phyloP scores from a whole-genome alignment of 495 filamentous ascomycete species.

The Penicillium samsonianum region DNA sequence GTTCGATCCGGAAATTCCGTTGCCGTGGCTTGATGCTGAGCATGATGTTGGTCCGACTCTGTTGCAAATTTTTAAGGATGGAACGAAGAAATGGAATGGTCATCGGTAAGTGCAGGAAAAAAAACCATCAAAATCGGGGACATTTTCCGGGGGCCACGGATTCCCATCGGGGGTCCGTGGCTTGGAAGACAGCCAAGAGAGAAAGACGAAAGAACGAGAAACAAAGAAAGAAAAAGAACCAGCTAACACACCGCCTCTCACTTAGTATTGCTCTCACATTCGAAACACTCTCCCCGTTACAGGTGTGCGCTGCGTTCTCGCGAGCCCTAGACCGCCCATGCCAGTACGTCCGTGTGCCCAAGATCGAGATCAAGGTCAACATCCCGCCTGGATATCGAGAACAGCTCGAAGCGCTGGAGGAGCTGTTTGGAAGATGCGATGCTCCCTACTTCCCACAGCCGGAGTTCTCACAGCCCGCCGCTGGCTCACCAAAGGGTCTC shows the following conservation, averaged over 20 bases:
- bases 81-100: conserved; percentile 77
- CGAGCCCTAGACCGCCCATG: conserved; percentile 76
- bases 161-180: neutral
- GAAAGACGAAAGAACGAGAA: neutral
- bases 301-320: conserved; percentile 79
- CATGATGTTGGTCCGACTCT: conserved; percentile 96
- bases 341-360: conserved; percentile 68
- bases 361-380: conserved; percentile 79
- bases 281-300: conserved; percentile 78
- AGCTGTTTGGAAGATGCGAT: conserved; percentile 59
- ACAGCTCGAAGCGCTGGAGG: conserved; percentile 73
- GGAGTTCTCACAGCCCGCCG: conserved; percentile 49
- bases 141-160: neutral
- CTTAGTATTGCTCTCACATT: conserved; percentile 86
- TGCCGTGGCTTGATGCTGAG: conserved; percentile 98
- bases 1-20: conserved; percentile 80
- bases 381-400: conserved; percentile 87
- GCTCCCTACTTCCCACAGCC: conserved; percentile 67
- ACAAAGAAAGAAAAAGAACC: neutral
- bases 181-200: too few species aligned
- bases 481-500: conserved; percentile 48
- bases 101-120: conserved; percentile 61
- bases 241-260: neutral
- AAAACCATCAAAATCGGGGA: neutral
- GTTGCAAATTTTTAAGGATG: conserved; percentile 94